A percentile compares a stretch with the other conserved stretches of the same genome.
Conservation (phyloP, 106 monocot genomes). For the Allium sativum region DNA sequence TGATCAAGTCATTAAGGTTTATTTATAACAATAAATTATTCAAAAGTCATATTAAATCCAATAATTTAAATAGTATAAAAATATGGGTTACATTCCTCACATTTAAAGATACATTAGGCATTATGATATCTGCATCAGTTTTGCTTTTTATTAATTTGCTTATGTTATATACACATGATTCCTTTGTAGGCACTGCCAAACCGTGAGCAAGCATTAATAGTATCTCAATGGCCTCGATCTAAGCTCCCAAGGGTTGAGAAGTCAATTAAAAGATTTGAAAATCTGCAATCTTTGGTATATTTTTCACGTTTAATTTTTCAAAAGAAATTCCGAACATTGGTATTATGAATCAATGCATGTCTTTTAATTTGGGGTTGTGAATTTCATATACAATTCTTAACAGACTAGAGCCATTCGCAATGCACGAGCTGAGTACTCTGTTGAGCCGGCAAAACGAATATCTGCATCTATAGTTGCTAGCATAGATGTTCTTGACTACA, state of each 20-base stretch:
- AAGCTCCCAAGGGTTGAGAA: constrained; percentile 59
- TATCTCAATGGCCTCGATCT: constrained; percentile 66
- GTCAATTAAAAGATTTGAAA: constrained; percentile 86
- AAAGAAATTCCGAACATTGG: too few relatives aligned
- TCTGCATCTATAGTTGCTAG: constrained; percentile 84
- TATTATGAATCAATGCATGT: not conserved
- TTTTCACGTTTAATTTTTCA: not conserved
- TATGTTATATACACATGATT: not conserved
- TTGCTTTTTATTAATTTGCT: too few relatives aligned
- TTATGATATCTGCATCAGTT: too few relatives aligned
- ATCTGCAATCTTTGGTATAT: constrained; percentile 81
- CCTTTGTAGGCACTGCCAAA: constrained; percentile 69
- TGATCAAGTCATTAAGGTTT: too few relatives aligned
- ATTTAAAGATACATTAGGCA: too few relatives aligned
- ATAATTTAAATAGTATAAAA: too few relatives aligned
- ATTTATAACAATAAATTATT: too few relatives aligned
- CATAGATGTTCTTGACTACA: constrained; percentile 66
- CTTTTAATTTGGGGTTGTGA: not conserved
- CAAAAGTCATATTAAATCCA: too few relatives aligned
- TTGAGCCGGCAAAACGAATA: constrained; percentile 90
- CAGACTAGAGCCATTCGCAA: constrained; percentile 80
- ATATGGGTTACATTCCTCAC: too few relatives aligned
- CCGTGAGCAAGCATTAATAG: constrained; percentile 58
- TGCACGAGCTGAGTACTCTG: constrained; percentile 92
- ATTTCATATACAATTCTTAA: not conserved